A percentile compares a stretch with the other conserved stretches of the same genome.
phyloP scores from a whole-genome alignment of 495 filamentous ascomycete species.

The Chaetomium fimeti region DNA sequence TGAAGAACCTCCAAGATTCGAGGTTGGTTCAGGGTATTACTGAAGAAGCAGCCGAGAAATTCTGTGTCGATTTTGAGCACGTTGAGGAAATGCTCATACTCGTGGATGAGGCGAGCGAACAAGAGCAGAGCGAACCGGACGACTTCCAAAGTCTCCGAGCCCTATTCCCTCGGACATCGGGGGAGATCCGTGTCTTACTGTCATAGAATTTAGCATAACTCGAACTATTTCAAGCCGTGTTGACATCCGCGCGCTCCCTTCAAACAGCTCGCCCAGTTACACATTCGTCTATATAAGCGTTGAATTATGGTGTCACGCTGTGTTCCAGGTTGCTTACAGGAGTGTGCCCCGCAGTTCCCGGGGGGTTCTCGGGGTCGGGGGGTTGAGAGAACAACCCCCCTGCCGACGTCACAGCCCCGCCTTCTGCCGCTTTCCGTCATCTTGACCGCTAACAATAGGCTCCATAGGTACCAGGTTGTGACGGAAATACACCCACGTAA shows the following conservation, averaged over 20 bases:
- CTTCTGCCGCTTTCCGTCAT: neutral
- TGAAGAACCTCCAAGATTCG: constrained; percentile 69
- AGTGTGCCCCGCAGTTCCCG: too few relatives aligned
- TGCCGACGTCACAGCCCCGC: constrained; percentile 26
- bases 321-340: too few relatives aligned
- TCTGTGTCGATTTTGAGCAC: constrained; percentile 88
- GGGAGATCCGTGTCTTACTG: constrained; percentile 79
- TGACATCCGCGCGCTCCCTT: too few relatives aligned
- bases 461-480: neutral
- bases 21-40: constrained; percentile 70
- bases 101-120: constrained; percentile 47
- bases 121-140: constrained; percentile 39
- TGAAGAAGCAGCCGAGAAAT: constrained; percentile 78
- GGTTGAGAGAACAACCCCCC: neutral
- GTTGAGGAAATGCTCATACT: constrained; percentile 63
- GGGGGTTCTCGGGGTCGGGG: neutral
- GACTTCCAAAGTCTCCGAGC: constrained; percentile 56
- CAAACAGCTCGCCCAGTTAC: too few relatives aligned
- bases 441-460: neutral
- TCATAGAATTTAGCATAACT: constrained; percentile 34
- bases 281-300: too few relatives aligned
- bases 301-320: too few relatives aligned
- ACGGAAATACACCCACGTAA: neutral
- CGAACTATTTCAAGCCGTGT: neutral
- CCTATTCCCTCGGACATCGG: constrained; percentile 78